phyloP scores from a whole-genome alignment of 306 rosid species.

The Prunus salicina region DNA sequence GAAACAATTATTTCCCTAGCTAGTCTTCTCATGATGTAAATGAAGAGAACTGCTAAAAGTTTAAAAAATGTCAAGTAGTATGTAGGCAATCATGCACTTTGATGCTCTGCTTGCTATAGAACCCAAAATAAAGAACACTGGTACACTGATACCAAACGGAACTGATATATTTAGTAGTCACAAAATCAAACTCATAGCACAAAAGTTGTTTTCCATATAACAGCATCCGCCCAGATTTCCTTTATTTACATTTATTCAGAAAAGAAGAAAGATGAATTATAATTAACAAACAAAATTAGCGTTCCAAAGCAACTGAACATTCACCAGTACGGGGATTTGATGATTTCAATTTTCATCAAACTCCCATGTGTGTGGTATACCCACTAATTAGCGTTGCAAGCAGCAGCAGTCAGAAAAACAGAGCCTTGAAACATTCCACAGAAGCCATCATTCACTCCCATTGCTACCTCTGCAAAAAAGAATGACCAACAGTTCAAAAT shows the following conservation, averaged over 20 bases:
- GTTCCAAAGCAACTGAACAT: constrained; percentile 33
- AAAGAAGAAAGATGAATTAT: constrained; percentile 39
- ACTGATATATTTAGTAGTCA: background rate
- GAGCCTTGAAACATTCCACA: constrained; percentile 20
- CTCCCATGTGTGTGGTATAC: constrained; percentile 28
- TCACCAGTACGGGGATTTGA: constrained; percentile 25
- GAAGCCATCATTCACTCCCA: constrained; percentile 16
- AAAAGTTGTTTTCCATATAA: background rate
- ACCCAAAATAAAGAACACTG: background rate
- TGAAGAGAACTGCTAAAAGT: constrained; percentile 2
- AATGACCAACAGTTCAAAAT: constrained; percentile 1
- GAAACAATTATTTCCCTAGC: background rate
- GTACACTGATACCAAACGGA: constrained; percentile 8
- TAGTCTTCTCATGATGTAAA: background rate
- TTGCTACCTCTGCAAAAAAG: constrained; percentile 48
- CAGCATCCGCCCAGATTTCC: constrained; percentile 2
- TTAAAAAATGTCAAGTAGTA: background rate
- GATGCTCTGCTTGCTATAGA: too few species aligned
- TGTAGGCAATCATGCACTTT: background rate
- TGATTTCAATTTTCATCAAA: constrained; percentile 14
- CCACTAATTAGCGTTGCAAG: constrained; percentile 26
- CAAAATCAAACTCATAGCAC: constrained; percentile 19
- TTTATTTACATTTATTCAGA: constrained; percentile 40
- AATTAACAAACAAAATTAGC: constrained; percentile 38
- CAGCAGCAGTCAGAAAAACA: constrained; percentile 23